A percentile compares a stretch with the other conserved stretches of the same genome.
phyloP scores from a whole-genome alignment of 108 stramenopile genomes.

The Cyclotella baltica region DNA sequence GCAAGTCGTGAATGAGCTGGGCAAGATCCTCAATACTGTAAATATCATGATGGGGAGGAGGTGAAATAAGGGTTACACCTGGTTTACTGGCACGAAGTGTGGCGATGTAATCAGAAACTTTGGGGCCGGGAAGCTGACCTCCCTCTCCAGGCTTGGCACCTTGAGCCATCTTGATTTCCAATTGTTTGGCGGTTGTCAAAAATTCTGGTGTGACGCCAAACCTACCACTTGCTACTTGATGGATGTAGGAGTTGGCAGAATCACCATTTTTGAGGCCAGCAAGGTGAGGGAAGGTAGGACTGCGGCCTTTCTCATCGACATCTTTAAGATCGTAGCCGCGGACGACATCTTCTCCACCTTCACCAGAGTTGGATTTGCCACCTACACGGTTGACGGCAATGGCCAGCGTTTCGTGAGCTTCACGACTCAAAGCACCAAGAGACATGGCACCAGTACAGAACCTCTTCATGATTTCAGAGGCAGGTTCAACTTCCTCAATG shows the following conservation, averaged over 20 bases:
- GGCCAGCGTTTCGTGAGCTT: slow-evolving; percentile 95
- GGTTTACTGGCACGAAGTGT: slow-evolving; percentile 87
- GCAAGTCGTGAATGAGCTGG: slow-evolving; percentile 95
- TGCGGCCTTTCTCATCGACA: slow-evolving; percentile 86
- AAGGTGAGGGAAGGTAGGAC: slow-evolving; percentile 86
- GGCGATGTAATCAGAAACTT: slow-evolving; percentile 96
- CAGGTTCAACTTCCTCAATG: slow-evolving; percentile 87
- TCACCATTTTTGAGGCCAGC: slow-evolving; percentile 92
- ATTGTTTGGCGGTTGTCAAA: slow-evolving; percentile 90
- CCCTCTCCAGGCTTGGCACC: slow-evolving; percentile 98
- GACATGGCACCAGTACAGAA: slow-evolving; percentile 97
- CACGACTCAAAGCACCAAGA: slow-evolving; percentile 91
- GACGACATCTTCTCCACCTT: slow-evolving; percentile 92
- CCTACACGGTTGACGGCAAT: slow-evolving; percentile 95
- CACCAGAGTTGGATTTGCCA: slow-evolving; percentile 94
- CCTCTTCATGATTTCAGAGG: slow-evolving; percentile 88
- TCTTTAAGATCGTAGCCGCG: slow-evolving; percentile 70
- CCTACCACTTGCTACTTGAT: slow-evolving; percentile 94
- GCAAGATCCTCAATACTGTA: slow-evolving; percentile 97
- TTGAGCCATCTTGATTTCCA: slow-evolving; percentile 98
- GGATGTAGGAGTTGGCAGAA: slow-evolving; percentile 89
- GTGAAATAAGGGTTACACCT: slow-evolving; percentile 94
- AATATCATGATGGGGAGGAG: slow-evolving; percentile 97
- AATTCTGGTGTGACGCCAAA: slow-evolving; percentile 96
- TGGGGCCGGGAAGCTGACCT: slow-evolving; percentile 93